Conservation (phyloP, 2,329 filamentous ascomycete genomes). For the Xylariaceae sp. region DNA sequence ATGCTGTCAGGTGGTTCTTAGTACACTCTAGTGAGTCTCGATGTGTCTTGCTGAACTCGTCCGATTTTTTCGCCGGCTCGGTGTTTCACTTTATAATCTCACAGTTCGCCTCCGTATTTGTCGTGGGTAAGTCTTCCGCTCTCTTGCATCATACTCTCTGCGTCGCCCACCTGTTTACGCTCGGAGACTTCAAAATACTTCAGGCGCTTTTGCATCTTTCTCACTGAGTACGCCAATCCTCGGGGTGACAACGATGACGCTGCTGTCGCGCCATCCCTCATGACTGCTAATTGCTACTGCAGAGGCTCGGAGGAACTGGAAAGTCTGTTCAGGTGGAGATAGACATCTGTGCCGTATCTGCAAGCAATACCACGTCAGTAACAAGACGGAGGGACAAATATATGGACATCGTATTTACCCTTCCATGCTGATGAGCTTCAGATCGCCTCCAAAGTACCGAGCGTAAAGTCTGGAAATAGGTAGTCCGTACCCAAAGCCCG, state of each 20-base stretch:
- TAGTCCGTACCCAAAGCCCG: conserved; percentile 95
- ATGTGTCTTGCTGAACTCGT: no score
- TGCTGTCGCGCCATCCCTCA: conserved; percentile 61
- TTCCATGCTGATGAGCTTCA: conserved; percentile 99
- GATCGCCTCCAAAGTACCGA: conserved; percentile 92
- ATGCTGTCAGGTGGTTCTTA: no score
- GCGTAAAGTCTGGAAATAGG: conserved; percentile 94
- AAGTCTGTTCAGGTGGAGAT: conserved; percentile 92
- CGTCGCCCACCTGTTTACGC: conserved; percentile 86
- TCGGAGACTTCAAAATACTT: conserved; percentile 74
- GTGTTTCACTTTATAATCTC: neutral
- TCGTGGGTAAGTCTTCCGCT: conserved; percentile 14
- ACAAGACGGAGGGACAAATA: neutral
- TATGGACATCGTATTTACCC: conserved; percentile 58
- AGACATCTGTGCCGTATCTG: conserved; percentile 97
- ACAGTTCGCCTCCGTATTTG: conserved; percentile 19
- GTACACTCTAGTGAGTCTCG: no score
- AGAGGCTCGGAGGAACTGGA: conserved; percentile 94
- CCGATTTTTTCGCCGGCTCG: no score
- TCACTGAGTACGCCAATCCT: conserved; percentile 62
- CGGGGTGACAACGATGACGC: conserved; percentile 45
- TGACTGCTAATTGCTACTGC: conserved; percentile 91
- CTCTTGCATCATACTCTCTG: conserved; percentile 41
- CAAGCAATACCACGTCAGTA: conserved; percentile 4
- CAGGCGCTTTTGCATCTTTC: conserved; percentile 63